Evolutionary conservation across 495 filamentous ascomycete species (phyloP).

Genomic region (Penicillium crystallinum): DNA sequence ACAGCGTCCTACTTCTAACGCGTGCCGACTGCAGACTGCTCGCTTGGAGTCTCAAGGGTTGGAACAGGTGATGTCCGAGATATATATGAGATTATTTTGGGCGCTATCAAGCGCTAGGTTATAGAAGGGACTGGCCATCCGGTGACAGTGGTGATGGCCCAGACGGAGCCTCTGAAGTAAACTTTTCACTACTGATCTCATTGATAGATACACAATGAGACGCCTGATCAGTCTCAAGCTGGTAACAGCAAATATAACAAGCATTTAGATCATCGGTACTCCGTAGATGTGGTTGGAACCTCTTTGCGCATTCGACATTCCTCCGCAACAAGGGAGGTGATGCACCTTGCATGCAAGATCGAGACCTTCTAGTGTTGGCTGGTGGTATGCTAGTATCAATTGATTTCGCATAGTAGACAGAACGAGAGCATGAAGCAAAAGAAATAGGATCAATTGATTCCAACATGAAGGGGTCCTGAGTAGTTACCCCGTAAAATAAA

Average conservation of each 20-base stretch:
- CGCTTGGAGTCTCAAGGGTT: neutral
- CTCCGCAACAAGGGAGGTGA: neutral
- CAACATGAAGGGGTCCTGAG: no score
- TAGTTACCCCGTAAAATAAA: neutral
- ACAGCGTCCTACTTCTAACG: neutral
- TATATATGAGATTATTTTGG: neutral
- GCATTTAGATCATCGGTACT: neutral
- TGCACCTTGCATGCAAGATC: neutral
- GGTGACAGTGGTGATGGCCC: neutral
- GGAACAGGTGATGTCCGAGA: no score
- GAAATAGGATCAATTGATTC: no score
- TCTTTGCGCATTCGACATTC: neutral
- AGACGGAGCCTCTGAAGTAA: neutral
- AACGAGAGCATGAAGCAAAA: no score
- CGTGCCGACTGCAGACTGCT: no score
- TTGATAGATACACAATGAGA: neutral
- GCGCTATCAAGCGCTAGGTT: neutral
- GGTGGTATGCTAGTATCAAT: no score
- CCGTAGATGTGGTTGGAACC: neutral
- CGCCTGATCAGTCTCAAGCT: neutral
- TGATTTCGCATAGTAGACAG: no score
- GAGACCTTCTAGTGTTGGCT: neutral
- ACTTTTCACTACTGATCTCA: neutral
- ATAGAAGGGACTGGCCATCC: neutral
- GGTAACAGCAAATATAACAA: neutral